Conservation (phyloP, 768 basidiomycete genomes). For the Phaffia australis region DNA sequence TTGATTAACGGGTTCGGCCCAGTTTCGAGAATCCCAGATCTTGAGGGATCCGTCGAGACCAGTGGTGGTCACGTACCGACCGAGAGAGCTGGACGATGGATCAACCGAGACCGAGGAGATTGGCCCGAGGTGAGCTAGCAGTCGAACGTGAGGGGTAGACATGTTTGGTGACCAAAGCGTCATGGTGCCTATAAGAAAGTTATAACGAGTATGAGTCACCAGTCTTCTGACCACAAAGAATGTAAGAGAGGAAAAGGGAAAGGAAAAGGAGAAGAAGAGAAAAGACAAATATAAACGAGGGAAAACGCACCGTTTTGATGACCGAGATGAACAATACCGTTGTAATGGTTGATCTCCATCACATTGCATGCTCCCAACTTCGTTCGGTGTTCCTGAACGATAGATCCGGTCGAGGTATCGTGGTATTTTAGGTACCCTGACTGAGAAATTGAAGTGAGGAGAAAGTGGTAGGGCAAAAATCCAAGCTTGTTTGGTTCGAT, state of each 20-base stretch:
- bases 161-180: slow-evolving; percentile 95
- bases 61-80: slow-evolving; percentile 80
- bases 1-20: slow-evolving; percentile 74
- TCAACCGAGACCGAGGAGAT: slow-evolving; percentile 72
- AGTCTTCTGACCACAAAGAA: background rate
- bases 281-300: background rate
- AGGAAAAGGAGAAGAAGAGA: background rate
- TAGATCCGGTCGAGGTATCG: slow-evolving; percentile 84
- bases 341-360: slow-evolving; percentile 85
- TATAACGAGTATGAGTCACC: background rate
- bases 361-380: slow-evolving; percentile 73
- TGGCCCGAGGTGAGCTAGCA: slow-evolving; percentile 82
- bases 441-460: slow-evolving; percentile 51
- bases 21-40: slow-evolving; percentile 93
- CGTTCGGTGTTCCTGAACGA: slow-evolving; percentile 77
- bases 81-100: slow-evolving; percentile 55
- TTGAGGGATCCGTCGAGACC: slow-evolving; percentile 83
- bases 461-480: slow-evolving; percentile 91
- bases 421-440: slow-evolving; percentile 90
- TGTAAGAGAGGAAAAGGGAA: background rate
- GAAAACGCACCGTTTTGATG: slow-evolving; percentile 64
- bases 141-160: slow-evolving; percentile 77
- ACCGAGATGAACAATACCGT: slow-evolving; percentile 86
- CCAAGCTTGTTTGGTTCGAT: slow-evolving; percentile 83
- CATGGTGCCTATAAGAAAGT: slow-evolving; percentile 47